phyloP scores from a whole-genome alignment of 2,329 filamentous ascomycete genomes.

The Diaporthe ampelina region DNA sequence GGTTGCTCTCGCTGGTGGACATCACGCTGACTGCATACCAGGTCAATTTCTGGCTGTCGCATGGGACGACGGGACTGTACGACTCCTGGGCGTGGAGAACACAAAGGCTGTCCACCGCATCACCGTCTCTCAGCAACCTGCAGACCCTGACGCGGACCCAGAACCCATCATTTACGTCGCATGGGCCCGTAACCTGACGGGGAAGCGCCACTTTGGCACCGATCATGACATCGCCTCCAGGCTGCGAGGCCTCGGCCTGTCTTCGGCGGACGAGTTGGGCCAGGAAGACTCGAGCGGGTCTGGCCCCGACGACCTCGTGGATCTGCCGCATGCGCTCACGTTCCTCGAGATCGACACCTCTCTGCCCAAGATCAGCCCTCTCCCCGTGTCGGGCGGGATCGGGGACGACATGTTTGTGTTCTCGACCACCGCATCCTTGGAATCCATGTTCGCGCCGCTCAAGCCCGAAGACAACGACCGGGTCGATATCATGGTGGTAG shows the following conservation, averaged over 20 bases:
- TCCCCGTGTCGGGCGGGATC: conserved; percentile 74
- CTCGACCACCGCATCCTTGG: conserved; percentile 77
- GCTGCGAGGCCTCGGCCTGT: conserved; percentile 46
- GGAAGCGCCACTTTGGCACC: conserved; percentile 45
- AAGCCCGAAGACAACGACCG: conserved; percentile 76
- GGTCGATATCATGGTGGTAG: conserved; percentile 85
- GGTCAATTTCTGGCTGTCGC: conserved; percentile 85
- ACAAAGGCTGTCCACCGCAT: conserved; percentile 86
- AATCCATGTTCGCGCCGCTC: conserved; percentile 76
- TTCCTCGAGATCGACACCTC: conserved; percentile 83
- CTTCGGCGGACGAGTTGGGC: conserved; percentile 44
- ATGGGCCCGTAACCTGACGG: conserved; percentile 63
- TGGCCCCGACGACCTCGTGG: conserved; percentile 52
- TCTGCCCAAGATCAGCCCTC: conserved; percentile 80
- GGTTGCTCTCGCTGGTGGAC: background rate
- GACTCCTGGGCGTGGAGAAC: conserved; percentile 83
- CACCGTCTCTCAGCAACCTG: conserved; percentile 55
- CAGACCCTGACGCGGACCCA: conserved; percentile 52
- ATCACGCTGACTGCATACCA: conserved; percentile 50
- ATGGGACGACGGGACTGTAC: conserved; percentile 85
- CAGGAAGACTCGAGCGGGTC: conserved; percentile 25
- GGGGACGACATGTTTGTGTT: conserved; percentile 74
- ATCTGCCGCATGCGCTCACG: conserved; percentile 80
- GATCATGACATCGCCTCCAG: conserved; percentile 46
- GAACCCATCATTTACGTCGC: conserved; percentile 65